phyloP scores from a whole-genome alignment of 257 asterid genomes.

The Jacaranda mimosifolia region DNA sequence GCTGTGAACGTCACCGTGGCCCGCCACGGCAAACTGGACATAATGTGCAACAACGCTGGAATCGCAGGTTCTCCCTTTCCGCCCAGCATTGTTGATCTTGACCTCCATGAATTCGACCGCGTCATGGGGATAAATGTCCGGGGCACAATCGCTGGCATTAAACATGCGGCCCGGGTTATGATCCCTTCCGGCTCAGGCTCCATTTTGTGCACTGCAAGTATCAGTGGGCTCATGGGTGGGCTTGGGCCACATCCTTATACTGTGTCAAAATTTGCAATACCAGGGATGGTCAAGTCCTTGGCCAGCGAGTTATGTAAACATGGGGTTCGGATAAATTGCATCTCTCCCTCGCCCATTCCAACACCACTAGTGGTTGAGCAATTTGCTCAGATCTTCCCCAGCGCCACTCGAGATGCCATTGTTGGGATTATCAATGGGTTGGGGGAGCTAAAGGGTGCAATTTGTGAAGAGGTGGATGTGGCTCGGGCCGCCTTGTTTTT shows the following conservation, averaged over 20 bases:
- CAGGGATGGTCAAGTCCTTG: constrained; percentile 38
- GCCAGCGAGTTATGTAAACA: constrained; percentile 44
- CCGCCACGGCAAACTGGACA: constrained; percentile 49
- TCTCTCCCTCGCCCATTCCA: constrained; percentile 43
- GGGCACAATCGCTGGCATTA: constrained; percentile 40
- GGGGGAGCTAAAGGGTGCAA: constrained; percentile 42
- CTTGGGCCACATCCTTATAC: constrained; percentile 46
- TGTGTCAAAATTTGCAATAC: constrained; percentile 41
- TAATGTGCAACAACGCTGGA: constrained; percentile 53
- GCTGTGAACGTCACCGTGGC: constrained; percentile 41
- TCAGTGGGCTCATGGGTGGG: constrained; percentile 48
- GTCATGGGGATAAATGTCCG: constrained; percentile 47
- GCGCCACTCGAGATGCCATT: constrained; percentile 22
- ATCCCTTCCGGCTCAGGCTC: constrained; percentile 40
- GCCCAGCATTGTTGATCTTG: constrained; percentile 39
- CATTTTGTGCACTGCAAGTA: constrained; percentile 45
- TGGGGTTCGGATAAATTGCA: constrained; percentile 49
- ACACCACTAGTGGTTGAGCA: constrained; percentile 44
- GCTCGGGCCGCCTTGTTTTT: constrained; percentile 45
- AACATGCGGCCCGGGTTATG: constrained; percentile 51
- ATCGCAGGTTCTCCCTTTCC: constrained; percentile 40
- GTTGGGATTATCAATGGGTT: constrained; percentile 33
- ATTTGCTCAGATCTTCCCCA: constrained; percentile 13
- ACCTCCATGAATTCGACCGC: constrained; percentile 40
- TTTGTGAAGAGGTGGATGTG: constrained; percentile 46